Base-by-base conservation (phyloP, 2,329 filamentous ascomycete genomes). In the Fusarium albosuccineum region DNA sequence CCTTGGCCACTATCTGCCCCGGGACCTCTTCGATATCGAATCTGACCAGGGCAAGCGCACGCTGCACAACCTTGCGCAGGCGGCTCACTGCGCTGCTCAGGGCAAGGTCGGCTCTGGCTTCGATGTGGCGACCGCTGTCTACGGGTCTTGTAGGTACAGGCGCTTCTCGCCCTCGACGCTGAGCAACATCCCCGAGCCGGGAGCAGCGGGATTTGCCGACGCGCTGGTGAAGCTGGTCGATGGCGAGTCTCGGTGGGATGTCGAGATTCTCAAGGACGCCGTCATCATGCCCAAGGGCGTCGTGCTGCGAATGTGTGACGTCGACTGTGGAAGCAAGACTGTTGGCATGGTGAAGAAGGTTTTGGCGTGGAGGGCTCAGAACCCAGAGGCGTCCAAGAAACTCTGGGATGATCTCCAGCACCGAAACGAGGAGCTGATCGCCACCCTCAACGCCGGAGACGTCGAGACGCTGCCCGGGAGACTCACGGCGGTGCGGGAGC, bases 21-120 rank as follows among this genome's bases (percentile, higher is more conserved):
- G 57, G 2, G 68, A 78, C 13, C 71, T 80, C 11, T 91, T 92
- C 76, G 83, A 90, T 78, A 74, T 94, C 54, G 44, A 79, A 48
- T 83, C 85, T 46, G 80, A 84, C 1, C 68, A 79, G 1, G 87
- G 89, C 51, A 85, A 85, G 68, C 82, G 83, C 29, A 86, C 86
- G 50, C 85, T 97, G 55, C 96, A 99, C 82, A 98, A 98, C 79
- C 89, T 99, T 51, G 91, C 95, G 0, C 96, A 99, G 82, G 92
- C 92, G 1, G 91, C 93, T 5, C 96, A 99, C 81, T 97, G 95
- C 76, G 93, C 95, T 2, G 96, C 96, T 0, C 96, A 99, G 81
- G 96, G 96, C 26, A 99, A 99, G 80, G 90, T 99, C 16, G 96
- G 96, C 50, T 96, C 92, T 1, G 96, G 96, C 17, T 99, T 99